phyloP scores from a whole-genome alignment of 306 rosid species.

The Quercus robur region DNA sequence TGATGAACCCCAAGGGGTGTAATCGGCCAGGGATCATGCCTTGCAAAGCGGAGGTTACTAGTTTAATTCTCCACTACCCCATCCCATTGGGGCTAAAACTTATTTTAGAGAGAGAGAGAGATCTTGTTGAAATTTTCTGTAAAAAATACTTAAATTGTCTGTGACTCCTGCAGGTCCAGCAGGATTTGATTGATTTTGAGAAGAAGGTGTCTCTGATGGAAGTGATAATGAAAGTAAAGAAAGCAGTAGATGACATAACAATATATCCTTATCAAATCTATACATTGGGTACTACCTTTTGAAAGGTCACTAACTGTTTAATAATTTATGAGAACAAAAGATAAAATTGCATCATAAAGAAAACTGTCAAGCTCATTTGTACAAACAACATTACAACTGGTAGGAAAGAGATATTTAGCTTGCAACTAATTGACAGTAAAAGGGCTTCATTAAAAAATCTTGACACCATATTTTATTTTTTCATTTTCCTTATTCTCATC shows the following conservation, averaged over 20 bases:
- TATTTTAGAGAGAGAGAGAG: too few relatives aligned
- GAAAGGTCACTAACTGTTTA: neutral
- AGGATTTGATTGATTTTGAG: slow-evolving; percentile 43
- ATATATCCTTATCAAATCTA: slow-evolving; percentile 59
- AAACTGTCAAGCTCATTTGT: neutral
- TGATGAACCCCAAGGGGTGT: neutral
- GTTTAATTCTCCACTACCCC: neutral
- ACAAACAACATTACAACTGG: too few relatives aligned
- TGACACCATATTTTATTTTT: too few relatives aligned
- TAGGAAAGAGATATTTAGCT: neutral
- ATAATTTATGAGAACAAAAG: neutral
- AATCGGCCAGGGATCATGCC: neutral
- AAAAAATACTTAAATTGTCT: slow-evolving; percentile 9
- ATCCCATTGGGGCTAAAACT: too few relatives aligned
- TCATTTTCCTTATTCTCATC: too few relatives aligned
- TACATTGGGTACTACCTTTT: neutral
- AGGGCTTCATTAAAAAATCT: neutral
- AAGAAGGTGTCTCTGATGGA: slow-evolving; percentile 54
- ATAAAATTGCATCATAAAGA: neutral
- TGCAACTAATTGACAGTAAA: neutral
- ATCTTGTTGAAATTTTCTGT: too few relatives aligned
- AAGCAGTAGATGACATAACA: slow-evolving; percentile 46
- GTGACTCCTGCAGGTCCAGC: slow-evolving; percentile 50
- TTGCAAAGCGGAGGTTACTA: neutral
- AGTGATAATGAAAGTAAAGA: slow-evolving; percentile 37